Evolutionary conservation across 2,329 filamentous ascomycete genomes (phyloP).

Genomic region (Pseudogymnoascus sp.): DNA sequence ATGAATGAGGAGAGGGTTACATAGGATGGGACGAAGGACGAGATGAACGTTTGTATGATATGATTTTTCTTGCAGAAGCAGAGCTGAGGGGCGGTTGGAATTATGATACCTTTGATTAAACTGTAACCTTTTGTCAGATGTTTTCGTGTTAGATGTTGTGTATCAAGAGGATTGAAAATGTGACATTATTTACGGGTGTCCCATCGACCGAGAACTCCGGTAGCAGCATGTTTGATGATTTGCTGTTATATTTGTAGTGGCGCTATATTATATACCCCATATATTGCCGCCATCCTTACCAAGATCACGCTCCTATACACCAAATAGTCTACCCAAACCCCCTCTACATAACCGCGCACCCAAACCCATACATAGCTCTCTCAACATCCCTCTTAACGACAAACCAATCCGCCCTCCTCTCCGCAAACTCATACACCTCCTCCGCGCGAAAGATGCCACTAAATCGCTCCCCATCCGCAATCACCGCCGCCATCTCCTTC

Average conservation of each 20-base stretch:
- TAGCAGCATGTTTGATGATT: neutral
- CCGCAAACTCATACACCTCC: conserved; percentile 96
- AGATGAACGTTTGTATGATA: conserved; percentile 7
- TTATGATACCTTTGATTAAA: conserved; percentile 10
- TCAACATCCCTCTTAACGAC: conserved; percentile 82
- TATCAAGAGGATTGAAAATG: neutral
- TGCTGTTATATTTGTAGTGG: neutral
- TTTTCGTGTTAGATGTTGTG: neutral
- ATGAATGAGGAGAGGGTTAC: neutral
- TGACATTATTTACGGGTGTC: neutral
- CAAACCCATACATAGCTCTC: conserved; percentile 93
- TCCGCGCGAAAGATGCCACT: conserved; percentile 88
- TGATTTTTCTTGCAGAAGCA: neutral
- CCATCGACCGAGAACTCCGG: neutral
- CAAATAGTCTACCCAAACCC: neutral
- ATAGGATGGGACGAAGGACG: neutral
- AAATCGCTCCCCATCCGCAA: conserved; percentile 85
- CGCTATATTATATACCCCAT: neutral
- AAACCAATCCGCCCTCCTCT: conserved; percentile 92
- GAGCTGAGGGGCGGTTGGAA: neutral
- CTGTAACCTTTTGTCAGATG: neutral
- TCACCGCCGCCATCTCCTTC: conserved; percentile 90
- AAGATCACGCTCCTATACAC: neutral
- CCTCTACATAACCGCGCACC: conserved; percentile 73
- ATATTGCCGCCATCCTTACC: neutral